Evolutionary conservation across 768 basidiomycete species (phyloP), one percentile per base, ranked within the genome.

Genomic region (Russula virescens): DNA sequence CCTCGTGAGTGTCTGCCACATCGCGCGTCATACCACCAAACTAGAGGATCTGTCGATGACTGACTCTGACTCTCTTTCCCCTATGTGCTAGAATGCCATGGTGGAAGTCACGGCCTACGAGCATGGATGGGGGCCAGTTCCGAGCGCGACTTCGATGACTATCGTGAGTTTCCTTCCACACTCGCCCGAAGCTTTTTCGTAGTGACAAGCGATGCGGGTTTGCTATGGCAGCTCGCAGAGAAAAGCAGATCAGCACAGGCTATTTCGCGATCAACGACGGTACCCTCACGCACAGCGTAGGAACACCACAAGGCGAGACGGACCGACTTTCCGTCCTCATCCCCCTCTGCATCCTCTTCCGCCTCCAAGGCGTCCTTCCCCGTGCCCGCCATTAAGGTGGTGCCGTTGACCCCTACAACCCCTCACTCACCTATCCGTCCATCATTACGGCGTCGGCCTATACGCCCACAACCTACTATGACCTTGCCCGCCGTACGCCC

Each of bases 1-100:
- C 16, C 16, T 2, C 4, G 62, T 59, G n/a, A 16, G 52, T 63
- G 52, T 63, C n/a, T n/a, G n/a, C n/a, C n/a, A n/a, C n/a, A n/a
- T n/a, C n/a, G n/a, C n/a, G n/a, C n/a, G n/a, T n/a, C n/a, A n/a
- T n/a, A n/a, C n/a, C n/a, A n/a, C n/a, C n/a, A n/a, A n/a, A n/a
- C n/a, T n/a, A n/a, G n/a, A n/a, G n/a, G n/a, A n/a, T n/a, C n/a
- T n/a, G n/a, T n/a, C n/a, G n/a, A n/a, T n/a, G n/a, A n/a, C n/a
- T n/a, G n/a, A n/a, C n/a, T 31, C 31, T 31, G 31, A 4, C 31
- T 31, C 8, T 31, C 31, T 3, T n/a, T n/a, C n/a, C n/a, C n/a
- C 3, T 31, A 31, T 31, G 3, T 31, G 5, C n/a, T n/a, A 31
- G 31, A 31, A 8, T 31, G 31, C 31, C 31, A 4, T 31, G 3